Percentiles rank a stretch among this genome's conserved stretches.
Conservation (phyloP, 345 rosid genomes). For the Eucalyptus fibrosa region DNA sequence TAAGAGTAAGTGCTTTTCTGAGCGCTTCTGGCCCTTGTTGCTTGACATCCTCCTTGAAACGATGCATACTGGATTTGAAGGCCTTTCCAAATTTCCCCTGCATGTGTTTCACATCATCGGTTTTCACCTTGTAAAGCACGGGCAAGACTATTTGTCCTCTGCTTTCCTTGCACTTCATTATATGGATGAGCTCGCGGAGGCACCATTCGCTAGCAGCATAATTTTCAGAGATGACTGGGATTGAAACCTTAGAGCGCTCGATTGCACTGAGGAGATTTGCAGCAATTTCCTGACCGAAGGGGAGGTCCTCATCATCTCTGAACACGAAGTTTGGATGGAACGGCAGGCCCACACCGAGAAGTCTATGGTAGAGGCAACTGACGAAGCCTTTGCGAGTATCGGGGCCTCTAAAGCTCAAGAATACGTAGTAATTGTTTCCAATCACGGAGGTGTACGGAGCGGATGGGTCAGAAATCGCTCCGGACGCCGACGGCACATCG, state of each 20-base stretch:
- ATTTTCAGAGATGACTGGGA: too few relatives aligned
- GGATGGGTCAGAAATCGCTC: fast-evolving
- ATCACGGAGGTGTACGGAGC: background rate
- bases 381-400: background rate
- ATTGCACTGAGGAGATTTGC: too few relatives aligned
- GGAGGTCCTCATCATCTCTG: background rate
- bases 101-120: fast-evolving
- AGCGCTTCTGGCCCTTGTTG: too few relatives aligned
- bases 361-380: background rate
- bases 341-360: fast-evolving
- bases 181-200: too few relatives aligned
- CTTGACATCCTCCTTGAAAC: too few relatives aligned
- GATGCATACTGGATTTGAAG: fast-evolving
- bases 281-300: background rate
- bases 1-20: fast-evolving
- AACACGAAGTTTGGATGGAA: fast-evolving
- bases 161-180: too few relatives aligned
- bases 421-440: background rate
- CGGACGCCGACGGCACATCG: background rate
- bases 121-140: too few relatives aligned
- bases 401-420: background rate
- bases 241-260: too few relatives aligned
- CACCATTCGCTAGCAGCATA: too few relatives aligned
- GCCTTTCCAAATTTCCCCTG: fast-evolving
- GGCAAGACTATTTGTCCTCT: too few relatives aligned